phyloP scores from a whole-genome alignment of 2,329 filamentous ascomycete species.

The Phialocephala subalpina region DNA sequence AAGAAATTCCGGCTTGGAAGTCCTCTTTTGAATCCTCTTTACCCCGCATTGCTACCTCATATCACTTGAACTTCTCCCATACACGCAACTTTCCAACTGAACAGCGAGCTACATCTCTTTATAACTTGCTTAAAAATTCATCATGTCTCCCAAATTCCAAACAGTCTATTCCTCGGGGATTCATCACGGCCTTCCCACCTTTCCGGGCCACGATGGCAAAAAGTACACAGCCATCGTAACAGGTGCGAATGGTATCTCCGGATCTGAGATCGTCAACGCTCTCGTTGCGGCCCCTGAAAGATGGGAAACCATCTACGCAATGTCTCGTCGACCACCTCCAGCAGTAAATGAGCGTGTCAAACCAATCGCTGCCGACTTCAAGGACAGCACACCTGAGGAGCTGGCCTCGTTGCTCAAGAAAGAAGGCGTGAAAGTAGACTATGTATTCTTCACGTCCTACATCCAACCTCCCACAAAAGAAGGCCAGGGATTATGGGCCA shows the following conservation, averaged over 20 bases:
- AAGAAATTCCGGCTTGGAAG: neutral
- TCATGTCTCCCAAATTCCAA: slow-evolving; percentile 17
- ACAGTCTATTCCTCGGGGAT: slow-evolving; percentile 35
- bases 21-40: neutral
- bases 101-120: neutral
- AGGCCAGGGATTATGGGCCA: slow-evolving; percentile 22
- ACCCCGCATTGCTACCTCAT: neutral
- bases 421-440: slow-evolving; percentile 23
- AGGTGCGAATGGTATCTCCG: slow-evolving; percentile 36
- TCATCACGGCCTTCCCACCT: slow-evolving; percentile 36
- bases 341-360: slow-evolving; percentile 19
- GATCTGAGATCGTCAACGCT: slow-evolving; percentile 29
- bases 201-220: slow-evolving; percentile 27
- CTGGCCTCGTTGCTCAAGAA: slow-evolving; percentile 20
- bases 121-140: slow-evolving; percentile 33
- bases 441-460: slow-evolving; percentile 30
- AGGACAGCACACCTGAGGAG: slow-evolving; percentile 24
- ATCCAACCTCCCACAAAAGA: slow-evolving; percentile 25
- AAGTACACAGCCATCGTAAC: slow-evolving; percentile 32
- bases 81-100: too few species aligned
- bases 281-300: slow-evolving; percentile 28
- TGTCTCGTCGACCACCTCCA: slow-evolving; percentile 28
- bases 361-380: slow-evolving; percentile 27
- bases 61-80: too few species aligned
- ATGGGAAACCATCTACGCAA: slow-evolving; percentile 29